Percentiles rank a stretch among this genome's conserved stretches.
These are phyloP conservation scores for Warburgia ugandensis DNA, from an alignment of 164 flowering plant species.

Conservation along the genomic window DNA sequence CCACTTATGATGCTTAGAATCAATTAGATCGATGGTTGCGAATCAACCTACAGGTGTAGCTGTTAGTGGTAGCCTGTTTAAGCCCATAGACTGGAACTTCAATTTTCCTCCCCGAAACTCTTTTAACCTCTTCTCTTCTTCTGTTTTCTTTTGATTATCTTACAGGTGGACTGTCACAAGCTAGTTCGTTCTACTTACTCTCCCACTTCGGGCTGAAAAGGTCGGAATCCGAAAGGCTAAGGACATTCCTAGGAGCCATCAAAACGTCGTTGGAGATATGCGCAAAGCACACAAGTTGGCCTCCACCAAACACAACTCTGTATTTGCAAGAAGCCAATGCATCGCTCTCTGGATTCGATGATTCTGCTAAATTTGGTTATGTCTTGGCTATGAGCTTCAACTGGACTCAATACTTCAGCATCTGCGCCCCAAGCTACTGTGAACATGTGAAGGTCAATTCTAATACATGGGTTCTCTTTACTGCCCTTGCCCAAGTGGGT, in stretches of 20 bases:
- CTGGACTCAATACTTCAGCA: slow-evolving; percentile 7
- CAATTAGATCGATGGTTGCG: no score
- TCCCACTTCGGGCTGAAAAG: not conserved
- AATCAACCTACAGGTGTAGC: no score
- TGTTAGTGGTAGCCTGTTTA: no score
- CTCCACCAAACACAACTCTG: not conserved
- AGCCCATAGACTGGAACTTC: no score
- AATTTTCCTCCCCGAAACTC: no score
- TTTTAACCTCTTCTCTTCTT: no score
- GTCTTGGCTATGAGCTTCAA: slow-evolving; percentile 5
- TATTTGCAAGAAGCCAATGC: slow-evolving; percentile 3
- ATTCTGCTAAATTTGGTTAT: not conserved
- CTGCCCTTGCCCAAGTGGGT: slow-evolving; percentile 8
- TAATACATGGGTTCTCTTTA: slow-evolving; percentile 2
- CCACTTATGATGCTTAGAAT: no score
- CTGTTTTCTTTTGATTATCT: no score
- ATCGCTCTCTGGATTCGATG: not conserved
- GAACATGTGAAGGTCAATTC: slow-evolving; percentile 2
- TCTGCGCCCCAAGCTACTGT: slow-evolving; percentile 9
- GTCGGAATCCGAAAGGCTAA: not conserved
- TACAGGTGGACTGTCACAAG: slow-evolving; percentile 7
- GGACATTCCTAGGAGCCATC: not conserved
- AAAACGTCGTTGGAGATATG: slow-evolving; percentile 7
- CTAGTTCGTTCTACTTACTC: slow-evolving; percentile 1
- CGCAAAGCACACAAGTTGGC: slow-evolving; percentile 6